A percentile compares a stretch with the other conserved stretches of the same genome.
These are phyloP conservation scores for Alternaria rosae DNA, from an alignment of 2,329 filamentous ascomycete genomes.

Conservation along the genomic window DNA sequence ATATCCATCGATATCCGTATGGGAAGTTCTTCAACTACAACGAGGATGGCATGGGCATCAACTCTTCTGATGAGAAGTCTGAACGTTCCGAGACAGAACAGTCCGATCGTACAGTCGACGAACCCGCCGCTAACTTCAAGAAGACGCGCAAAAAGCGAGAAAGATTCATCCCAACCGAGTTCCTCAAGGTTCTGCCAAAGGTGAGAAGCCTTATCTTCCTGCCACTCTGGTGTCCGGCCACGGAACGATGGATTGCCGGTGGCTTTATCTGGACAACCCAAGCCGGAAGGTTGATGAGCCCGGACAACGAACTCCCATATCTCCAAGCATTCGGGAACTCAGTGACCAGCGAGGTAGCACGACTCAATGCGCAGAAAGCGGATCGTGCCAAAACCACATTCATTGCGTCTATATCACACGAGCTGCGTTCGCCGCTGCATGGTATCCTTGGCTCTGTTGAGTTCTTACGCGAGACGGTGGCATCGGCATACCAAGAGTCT, in stretches of 20 bases:
- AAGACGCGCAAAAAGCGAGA: slow-evolving; percentile 35
- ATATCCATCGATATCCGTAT: slow-evolving; percentile 43
- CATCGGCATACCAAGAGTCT: slow-evolving; percentile 51
- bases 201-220: slow-evolving; percentile 48
- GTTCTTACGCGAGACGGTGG: slow-evolving; percentile 41
- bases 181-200: slow-evolving; percentile 42
- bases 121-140: slow-evolving; percentile 14
- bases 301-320: slow-evolving; percentile 44
- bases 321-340: slow-evolving; percentile 46
- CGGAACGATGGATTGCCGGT: slow-evolving; percentile 43
- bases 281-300: slow-evolving; percentile 40
- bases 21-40: slow-evolving; percentile 49
- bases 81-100: slow-evolving; percentile 40
- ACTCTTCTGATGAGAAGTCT: slow-evolving; percentile 42
- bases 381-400: slow-evolving; percentile 51
- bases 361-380: slow-evolving; percentile 39
- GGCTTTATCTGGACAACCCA: slow-evolving; percentile 45
- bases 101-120: slow-evolving; percentile 31
- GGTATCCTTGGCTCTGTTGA: slow-evolving; percentile 61
- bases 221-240: slow-evolving; percentile 47
- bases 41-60: slow-evolving; percentile 41
- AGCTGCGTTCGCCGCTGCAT: slow-evolving; percentile 66
- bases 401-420: slow-evolving; percentile 53
- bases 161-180: slow-evolving; percentile 42
- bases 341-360: slow-evolving; percentile 44